Conservation (phyloP, 768 basidiomycete genomes). For the Trametes coccinea region DNA sequence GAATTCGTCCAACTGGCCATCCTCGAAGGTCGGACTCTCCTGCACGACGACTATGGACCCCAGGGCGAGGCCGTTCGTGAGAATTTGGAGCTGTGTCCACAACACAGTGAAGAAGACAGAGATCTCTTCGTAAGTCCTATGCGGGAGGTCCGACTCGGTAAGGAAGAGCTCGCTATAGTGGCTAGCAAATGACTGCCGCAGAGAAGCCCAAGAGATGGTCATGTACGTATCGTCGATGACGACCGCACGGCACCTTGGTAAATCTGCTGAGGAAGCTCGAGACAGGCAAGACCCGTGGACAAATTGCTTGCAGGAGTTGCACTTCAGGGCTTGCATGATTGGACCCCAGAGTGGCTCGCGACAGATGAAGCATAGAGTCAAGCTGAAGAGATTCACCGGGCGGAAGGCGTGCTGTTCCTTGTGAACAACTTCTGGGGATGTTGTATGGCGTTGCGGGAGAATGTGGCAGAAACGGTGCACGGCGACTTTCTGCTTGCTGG, state of each 20-base stretch:
- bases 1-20: slow-evolving; percentile 48
- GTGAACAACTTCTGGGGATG: slow-evolving; percentile 22
- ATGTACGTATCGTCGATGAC: slow-evolving; percentile 47
- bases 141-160: slow-evolving; percentile 46
- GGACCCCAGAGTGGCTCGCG: slow-evolving; percentile 73
- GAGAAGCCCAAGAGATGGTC: slow-evolving; percentile 49
- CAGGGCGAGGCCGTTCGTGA: slow-evolving; percentile 63
- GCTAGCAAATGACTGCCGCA: slow-evolving; percentile 59
- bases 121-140: slow-evolving; percentile 67
- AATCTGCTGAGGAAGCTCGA: slow-evolving; percentile 24
- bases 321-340: slow-evolving; percentile 61
- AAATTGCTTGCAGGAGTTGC: slow-evolving; percentile 60
- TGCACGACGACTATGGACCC: slow-evolving; percentile 62
- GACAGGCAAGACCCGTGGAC: slow-evolving; percentile 54
- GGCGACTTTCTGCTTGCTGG: slow-evolving; percentile 54
- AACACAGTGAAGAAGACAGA: slow-evolving; percentile 59
- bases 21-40: slow-evolving; percentile 18
- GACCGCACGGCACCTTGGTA: slow-evolving; percentile 43
- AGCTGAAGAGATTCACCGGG: slow-evolving; percentile 66
- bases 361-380: slow-evolving; percentile 72
- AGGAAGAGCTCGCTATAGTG: slow-evolving; percentile 48
- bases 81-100: slow-evolving; percentile 66
- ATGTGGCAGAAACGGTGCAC: slow-evolving; percentile 61
- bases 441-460: slow-evolving; percentile 35
- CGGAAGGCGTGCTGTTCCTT: slow-evolving; percentile 53